phyloP scores from a whole-genome alignment of 2,329 filamentous ascomycete species.

The Tothia fuscella region DNA sequence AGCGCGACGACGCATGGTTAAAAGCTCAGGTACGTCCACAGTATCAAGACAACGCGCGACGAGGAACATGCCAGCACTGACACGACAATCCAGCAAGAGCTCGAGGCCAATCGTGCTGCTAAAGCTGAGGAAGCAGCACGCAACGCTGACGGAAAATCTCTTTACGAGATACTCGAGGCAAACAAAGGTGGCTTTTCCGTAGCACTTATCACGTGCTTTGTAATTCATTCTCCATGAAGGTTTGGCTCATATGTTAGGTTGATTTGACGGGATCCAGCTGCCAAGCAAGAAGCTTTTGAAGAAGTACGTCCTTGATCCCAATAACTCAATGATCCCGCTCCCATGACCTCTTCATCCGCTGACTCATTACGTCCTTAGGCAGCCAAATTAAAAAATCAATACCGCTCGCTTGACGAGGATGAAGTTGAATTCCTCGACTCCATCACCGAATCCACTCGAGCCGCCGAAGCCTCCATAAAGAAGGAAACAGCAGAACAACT shows the following conservation, averaged over 20 bases:
- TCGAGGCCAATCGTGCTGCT: constrained; percentile 44
- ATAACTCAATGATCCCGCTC: not conserved
- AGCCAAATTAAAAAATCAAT: constrained; percentile 61
- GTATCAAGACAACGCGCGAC: not conserved
- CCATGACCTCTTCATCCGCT: not conserved
- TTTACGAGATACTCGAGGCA: constrained; percentile 66
- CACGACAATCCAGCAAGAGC: constrained; percentile 1
- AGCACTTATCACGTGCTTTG: constrained; percentile 9
- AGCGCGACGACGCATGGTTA: constrained; percentile 49
- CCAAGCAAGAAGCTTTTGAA: constrained; percentile 73
- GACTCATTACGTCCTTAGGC: constrained; percentile 20
- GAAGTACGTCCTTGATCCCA: constrained; percentile 33
- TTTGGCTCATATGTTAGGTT: constrained; percentile 22
- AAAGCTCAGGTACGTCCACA: constrained; percentile 45
- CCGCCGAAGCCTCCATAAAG: constrained; percentile 43
- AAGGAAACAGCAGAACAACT: constrained; percentile 48
- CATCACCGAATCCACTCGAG: constrained; percentile 43
- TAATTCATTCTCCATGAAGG: not conserved
- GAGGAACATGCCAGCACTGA: not conserved
- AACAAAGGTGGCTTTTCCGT: constrained; percentile 78
- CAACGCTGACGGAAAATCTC: constrained; percentile 41
- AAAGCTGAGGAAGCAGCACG: constrained; percentile 44
- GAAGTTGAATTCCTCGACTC: constrained; percentile 63
- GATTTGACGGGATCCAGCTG: constrained; percentile 37
- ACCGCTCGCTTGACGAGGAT: constrained; percentile 64